A percentile compares a stretch with the other conserved stretches of the same genome.
Evolutionary conservation across 2,329 filamentous ascomycete species (phyloP).

Genomic region (Chaetomiaceae sp.): DNA sequence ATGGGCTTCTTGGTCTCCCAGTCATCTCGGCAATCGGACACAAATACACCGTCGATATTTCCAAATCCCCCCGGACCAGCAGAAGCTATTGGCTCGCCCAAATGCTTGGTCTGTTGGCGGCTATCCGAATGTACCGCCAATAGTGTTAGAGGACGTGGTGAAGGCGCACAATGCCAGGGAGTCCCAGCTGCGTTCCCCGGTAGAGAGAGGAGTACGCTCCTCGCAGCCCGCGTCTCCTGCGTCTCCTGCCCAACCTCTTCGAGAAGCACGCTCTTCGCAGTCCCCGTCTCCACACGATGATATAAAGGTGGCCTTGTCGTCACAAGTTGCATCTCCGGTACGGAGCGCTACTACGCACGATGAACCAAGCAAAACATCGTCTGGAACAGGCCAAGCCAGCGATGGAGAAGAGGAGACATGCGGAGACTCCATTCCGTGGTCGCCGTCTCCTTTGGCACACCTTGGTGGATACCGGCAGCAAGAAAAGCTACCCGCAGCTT

Average conservation of each 20-base stretch:
- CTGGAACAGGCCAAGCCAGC: background rate
- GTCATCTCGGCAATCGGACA: background rate
- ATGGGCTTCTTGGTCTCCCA: slow-evolving; percentile 14
- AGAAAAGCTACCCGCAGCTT: background rate
- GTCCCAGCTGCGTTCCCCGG: background rate
- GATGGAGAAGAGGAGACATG: background rate
- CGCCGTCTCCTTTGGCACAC: slow-evolving; percentile 7
- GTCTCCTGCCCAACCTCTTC: too few relatives aligned
- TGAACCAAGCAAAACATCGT: background rate
- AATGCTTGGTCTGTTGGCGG: slow-evolving; percentile 36
- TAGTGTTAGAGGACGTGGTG: slow-evolving; percentile 34
- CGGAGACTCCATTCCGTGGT: background rate
- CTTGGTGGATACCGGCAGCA: background rate
- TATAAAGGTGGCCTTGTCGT: background rate
- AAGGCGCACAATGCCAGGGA: slow-evolving; percentile 15
- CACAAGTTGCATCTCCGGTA: background rate
- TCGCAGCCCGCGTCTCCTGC: slow-evolving; percentile 1
- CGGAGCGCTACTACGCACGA: too few relatives aligned
- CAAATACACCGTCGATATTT: slow-evolving; percentile 28
- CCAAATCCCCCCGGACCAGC: slow-evolving; percentile 39
- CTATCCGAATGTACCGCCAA: slow-evolving; percentile 33
- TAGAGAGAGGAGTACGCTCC: background rate
- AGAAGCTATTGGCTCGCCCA: slow-evolving; percentile 32
- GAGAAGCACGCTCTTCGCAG: background rate
- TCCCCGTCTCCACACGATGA: background rate